Evolutionary conservation across 75 land plant species (phyloP).

Genomic region (Cupressus sempervirens): DNA sequence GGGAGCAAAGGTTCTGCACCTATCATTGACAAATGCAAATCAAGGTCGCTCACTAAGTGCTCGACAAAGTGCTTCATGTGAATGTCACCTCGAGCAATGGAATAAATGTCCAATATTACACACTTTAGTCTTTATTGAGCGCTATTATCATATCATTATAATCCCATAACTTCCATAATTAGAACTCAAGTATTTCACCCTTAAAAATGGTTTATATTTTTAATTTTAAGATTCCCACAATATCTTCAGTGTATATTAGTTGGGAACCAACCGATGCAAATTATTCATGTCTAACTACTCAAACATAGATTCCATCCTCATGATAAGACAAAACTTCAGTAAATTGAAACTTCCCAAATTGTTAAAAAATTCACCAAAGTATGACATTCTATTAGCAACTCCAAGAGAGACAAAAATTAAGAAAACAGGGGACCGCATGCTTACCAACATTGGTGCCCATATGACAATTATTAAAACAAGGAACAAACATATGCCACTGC

Average conservation of each 20-base stretch:
- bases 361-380: background rate
- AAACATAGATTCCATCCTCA: background rate
- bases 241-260: background rate
- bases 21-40: too few species aligned
- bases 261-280: background rate
- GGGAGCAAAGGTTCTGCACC: too few species aligned
- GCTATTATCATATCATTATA: background rate
- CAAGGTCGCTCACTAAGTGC: too few species aligned
- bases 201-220: background rate
- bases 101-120: background rate
- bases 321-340: background rate
- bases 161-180: background rate
- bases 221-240: background rate
- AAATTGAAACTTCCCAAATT: background rate
- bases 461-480: slow-evolving; percentile 76
- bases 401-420: background rate
- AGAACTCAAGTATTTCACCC: background rate
- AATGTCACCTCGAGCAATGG: too few species aligned
- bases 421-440: background rate
- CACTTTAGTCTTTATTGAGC: background rate
- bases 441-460: slow-evolving; percentile 99
- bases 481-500: slow-evolving; percentile 89
- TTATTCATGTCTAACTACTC: background rate
- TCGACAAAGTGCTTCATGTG: too few species aligned
- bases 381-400: background rate